Evolutionary conservation across 208 protist species (phyloP).

Genomic region (Ichthyophonus hoferi): DNA sequence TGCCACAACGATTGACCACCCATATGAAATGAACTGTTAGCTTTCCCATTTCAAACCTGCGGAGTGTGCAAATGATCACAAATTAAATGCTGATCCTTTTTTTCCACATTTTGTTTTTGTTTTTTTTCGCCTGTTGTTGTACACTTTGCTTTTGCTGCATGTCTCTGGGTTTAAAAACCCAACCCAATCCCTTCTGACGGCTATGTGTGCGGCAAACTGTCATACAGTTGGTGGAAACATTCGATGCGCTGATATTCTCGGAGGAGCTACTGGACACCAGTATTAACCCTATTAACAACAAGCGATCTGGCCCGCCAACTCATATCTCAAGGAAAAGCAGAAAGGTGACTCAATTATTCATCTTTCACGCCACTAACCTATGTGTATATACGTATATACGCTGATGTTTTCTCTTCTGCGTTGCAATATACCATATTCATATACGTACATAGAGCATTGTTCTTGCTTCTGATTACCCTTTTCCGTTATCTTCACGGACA

Average conservation of each 20-base stretch:
- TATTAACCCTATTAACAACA: conserved; percentile 30
- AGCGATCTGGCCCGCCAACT: not conserved
- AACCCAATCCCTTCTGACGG: not conserved
- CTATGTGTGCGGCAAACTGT: not conserved
- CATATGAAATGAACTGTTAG: no score
- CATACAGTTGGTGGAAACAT: conserved; percentile 17
- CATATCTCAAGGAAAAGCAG: conserved; percentile 15
- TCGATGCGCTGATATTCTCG: not conserved
- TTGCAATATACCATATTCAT: not conserved
- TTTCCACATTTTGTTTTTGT: no score
- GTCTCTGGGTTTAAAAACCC: no score
- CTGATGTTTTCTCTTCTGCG: not conserved
- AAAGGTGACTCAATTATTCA: not conserved
- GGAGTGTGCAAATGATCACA: no score
- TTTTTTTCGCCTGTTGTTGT: no score
- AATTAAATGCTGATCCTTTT: no score
- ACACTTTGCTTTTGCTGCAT: no score
- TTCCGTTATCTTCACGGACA: no score
- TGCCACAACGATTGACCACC: not conserved
- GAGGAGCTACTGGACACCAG: conserved; percentile 14
- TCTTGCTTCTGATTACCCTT: no score
- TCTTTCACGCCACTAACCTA: not conserved
- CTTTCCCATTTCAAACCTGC: no score
- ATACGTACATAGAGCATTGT: not conserved
- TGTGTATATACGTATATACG: not conserved